Evolutionary conservation across 345 rosid genomes (phyloP), one percentile per base, ranked within the genome.

Genomic region (Citrus medica): DNA sequence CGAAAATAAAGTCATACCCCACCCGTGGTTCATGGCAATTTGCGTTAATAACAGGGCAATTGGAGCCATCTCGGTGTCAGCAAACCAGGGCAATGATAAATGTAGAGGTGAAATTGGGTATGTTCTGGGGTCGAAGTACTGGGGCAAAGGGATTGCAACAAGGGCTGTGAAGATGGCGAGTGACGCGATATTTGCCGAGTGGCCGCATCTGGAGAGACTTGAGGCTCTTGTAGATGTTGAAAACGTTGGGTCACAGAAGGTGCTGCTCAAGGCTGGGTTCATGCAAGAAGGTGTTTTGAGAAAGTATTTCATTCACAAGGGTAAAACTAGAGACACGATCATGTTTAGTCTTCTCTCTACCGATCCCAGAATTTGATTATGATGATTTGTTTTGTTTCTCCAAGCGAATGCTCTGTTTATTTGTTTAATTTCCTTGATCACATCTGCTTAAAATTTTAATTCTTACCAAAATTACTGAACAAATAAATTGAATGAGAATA

Each of bases 221-320:
- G 96, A 91, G 56, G 98, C 93, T 28, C 63, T 89, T n/a, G 97
- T 91, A 1, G 89, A 91, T 46, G 88, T 90, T 0, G 85, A 87
- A 2, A 90, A 94, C 56, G 81, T 82, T 1, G 93, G 91, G 1
- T 94, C 96, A 22, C 94, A 87, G 69, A 91, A 79, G 83, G 93
- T 86, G 78, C 77, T 88, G 74, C 91, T 87, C 67, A 91, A 94
- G 71, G 92, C 87, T 81, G 93, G 94, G 46, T 91, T 92, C 76
- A 32, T 7, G 7, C 87, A 81, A 66, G 97, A 92, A 83, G 95
- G 95, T 62, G 90, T 87, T 30, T 81, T 89, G 25, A 86, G 94
- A 67, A 92, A 87, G 68, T 87, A 82, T 12, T 14, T 63, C 8
- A 14, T 71, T 33, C 67, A 51, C 4, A 91, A 86, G 79, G 98